Evolutionary conservation across 2,329 filamentous ascomycete species (phyloP).

Genomic region (Colletotrichum trifolii): DNA sequence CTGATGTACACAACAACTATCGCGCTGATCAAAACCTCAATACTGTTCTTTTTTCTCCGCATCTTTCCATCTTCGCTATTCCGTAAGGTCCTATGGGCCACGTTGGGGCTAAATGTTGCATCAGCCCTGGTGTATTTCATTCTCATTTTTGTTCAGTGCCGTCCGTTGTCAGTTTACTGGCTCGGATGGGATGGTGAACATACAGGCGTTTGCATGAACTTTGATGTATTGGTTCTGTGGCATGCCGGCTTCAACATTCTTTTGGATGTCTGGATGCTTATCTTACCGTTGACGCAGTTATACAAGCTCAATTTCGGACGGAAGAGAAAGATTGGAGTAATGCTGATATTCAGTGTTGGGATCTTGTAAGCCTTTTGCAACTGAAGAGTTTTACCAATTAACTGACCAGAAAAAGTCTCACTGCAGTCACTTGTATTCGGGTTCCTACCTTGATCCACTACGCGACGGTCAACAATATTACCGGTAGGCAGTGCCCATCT

Average conservation of each 20-base stretch:
- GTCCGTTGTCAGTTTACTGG: constrained; percentile 49
- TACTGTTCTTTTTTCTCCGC: constrained; percentile 44
- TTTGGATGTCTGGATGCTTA: constrained; percentile 46
- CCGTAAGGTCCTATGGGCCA: constrained; percentile 39
- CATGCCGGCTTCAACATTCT: constrained; percentile 42
- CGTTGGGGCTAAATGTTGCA: constrained; percentile 40
- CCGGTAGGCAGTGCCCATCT: too few relatives aligned
- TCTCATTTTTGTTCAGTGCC: constrained; percentile 44
- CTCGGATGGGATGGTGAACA: constrained; percentile 46
- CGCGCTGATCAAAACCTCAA: constrained; percentile 40
- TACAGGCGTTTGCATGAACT: constrained; percentile 43
- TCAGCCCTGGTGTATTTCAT: constrained; percentile 42
- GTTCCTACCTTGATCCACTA: neutral
- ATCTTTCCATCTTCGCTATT: constrained; percentile 41
- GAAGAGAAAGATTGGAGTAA: constrained; percentile 45
- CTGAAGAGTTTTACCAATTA: neutral
- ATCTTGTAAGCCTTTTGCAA: neutral
- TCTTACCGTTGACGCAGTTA: constrained; percentile 47
- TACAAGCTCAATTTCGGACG: constrained; percentile 43
- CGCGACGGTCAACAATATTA: constrained; percentile 3
- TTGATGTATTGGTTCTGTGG: constrained; percentile 42
- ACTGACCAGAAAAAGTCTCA: neutral
- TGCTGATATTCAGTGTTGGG: constrained; percentile 45
- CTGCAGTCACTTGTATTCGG: constrained; percentile 1
- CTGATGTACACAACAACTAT: constrained; percentile 2